Evolutionary conservation across 1,139 yeast genomes (phyloP).

Genomic region (Diutina mesorugosa): DNA sequence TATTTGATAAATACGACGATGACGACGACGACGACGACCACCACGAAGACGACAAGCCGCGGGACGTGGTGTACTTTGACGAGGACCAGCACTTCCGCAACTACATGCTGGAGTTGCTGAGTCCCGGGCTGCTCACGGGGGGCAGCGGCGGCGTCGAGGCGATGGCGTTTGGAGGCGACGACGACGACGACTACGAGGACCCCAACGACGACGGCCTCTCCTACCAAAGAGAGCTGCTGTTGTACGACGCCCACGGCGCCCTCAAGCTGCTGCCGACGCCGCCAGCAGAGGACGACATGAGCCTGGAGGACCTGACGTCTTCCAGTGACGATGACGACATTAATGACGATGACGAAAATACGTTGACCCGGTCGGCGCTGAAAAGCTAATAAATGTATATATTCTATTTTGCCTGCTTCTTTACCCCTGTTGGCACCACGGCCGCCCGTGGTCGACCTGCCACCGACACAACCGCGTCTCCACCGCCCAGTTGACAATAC

Average conservation of each 20-base stretch:
- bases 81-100: conserved; percentile 45
- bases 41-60: conserved; percentile 9
- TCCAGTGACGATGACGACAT: neutral
- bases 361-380: conserved; percentile 1
- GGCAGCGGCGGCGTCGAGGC: conserved; percentile 3
- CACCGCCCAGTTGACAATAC: conserved; percentile 56
- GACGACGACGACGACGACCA: conserved; percentile 19
- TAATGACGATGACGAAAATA: conserved; percentile 1
- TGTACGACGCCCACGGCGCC: conserved; percentile 35
- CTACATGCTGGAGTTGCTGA: conserved; percentile 72
- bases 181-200: conserved; percentile 57
- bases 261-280: conserved; percentile 8
- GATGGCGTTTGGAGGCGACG: conserved; percentile 12
- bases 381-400: neutral
- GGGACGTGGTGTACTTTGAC: conserved; percentile 17
- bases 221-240: conserved; percentile 51
- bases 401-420: neutral
- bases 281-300: neutral
- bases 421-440: neutral
- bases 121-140: conserved; percentile 40
- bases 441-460: conserved; percentile 3
- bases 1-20: conserved; percentile 16
- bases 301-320: neutral
- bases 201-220: conserved; percentile 77
- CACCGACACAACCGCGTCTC: conserved; percentile 62